Evolutionary conservation across 805 yeast genomes (phyloP).

Genomic region (Nakazawaea holstii): DNA sequence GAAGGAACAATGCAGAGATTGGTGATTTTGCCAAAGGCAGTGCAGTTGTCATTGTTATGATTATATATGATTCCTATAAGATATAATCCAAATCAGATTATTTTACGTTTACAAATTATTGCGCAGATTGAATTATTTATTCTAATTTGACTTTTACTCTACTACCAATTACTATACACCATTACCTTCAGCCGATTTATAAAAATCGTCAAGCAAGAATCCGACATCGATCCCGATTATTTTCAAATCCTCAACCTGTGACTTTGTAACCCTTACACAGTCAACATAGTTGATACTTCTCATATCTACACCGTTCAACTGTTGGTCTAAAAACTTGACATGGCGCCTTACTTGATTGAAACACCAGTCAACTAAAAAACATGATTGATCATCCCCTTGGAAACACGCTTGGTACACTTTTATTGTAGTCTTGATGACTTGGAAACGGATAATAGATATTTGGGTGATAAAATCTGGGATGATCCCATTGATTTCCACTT

Average conservation of each 20-base stretch:
- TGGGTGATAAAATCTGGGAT: slow-evolving; percentile 51
- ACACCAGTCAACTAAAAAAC: slow-evolving; percentile 74
- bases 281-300: slow-evolving; percentile 46
- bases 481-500: slow-evolving; percentile 52
- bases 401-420: slow-evolving; percentile 48
- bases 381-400: slow-evolving; percentile 25
- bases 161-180: neutral
- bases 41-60: neutral
- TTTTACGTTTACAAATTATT: no score
- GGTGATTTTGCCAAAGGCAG: slow-evolving; percentile 18
- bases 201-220: slow-evolving; percentile 47
- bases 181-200: slow-evolving; percentile 4
- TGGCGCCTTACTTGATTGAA: slow-evolving; percentile 57
- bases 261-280: slow-evolving; percentile 47
- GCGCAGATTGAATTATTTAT: no score
- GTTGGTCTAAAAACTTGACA: slow-evolving; percentile 56
- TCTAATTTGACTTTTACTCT: no score
- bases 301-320: slow-evolving; percentile 57
- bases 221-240: slow-evolving; percentile 58
- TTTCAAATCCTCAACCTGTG: slow-evolving; percentile 38
- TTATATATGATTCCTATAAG: no score
- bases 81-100: no score
- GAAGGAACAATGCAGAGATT: slow-evolving; percentile 38
- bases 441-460: slow-evolving; percentile 57
- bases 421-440: slow-evolving; percentile 53